Evolutionary conservation across 2,329 filamentous ascomycete genomes (phyloP), one percentile per base, ranked within the genome.

Genomic region (Arthrobotrys megalospora): DNA sequence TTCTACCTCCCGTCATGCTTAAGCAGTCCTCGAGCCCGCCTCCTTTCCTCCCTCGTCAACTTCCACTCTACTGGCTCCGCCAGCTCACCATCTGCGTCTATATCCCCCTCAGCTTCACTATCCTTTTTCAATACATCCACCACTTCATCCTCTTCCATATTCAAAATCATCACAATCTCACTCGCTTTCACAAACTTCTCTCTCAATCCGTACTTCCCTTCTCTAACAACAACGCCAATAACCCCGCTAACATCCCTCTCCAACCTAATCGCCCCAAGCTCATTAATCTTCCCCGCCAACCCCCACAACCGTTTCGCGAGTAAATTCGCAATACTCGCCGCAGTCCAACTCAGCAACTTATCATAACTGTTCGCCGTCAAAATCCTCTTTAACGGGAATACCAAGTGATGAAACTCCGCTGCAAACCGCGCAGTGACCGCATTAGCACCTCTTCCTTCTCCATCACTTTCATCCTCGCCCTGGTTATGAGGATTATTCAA

Each of bases 81-180:
- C 11, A 90, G 88, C 12, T 87, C 85, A 68, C 89, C 87, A 69
- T 83, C 83, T 77, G 84, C 83, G 60, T 85, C 83, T 38, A 84
- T 85, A 2, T 41, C 86, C 87, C 36, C 86, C 85, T 47, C 87
- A 85, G 16, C 63, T 10, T 77, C 73, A 45, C 73, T 77, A 63
- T 77, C 73, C 50, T 45, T 64, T 6, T 84, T 82, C 45, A 85
- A 83, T 45, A 94, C 84, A 84, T 96, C 93, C 58, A 95, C 92
- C 92, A 94, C 97, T 85, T 97, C 95, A 73, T 97, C 94, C 38
- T 96, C 93, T 83, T 97, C 94, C 93, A 97, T 96, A 81, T 94
- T 95, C 83, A 95, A 90, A 14, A 97, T 90, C 87, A 96, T 90
- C 72, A 92, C 89, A 81, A 97, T 91, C 87, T 97, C 93, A 76